Conservation (phyloP, 208 protist species). For the Trypanosomatidae sp. region DNA sequence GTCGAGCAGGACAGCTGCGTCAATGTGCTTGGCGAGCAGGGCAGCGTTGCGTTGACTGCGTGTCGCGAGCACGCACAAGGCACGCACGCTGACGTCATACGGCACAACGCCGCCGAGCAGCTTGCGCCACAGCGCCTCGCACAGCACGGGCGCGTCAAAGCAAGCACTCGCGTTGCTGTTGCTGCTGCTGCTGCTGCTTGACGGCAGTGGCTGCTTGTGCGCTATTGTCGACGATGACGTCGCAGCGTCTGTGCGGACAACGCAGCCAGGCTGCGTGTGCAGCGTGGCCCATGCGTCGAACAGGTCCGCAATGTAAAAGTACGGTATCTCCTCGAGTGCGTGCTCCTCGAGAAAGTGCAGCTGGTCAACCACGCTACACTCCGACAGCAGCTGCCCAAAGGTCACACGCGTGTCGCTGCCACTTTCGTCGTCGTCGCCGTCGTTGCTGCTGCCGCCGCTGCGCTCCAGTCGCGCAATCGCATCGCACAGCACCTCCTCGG, state of each 20-base stretch:
- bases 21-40: conserved; percentile 15
- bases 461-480: conserved; percentile 34
- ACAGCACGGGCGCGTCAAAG: conserved; percentile 49
- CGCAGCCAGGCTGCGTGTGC: conserved; percentile 9
- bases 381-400: conserved; percentile 58
- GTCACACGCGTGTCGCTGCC: conserved; percentile 35
- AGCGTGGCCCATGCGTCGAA: conserved; percentile 70
- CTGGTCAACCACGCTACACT: conserved; percentile 63
- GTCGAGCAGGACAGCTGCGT: background rate
- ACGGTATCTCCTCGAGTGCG: conserved; percentile 68
- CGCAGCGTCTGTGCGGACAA: background rate
- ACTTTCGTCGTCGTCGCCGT: conserved; percentile 7
- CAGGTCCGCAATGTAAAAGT: conserved; percentile 83
- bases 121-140: conserved; percentile 45
- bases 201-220: background rate
- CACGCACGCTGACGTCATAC: conserved; percentile 62
- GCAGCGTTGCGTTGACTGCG: conserved; percentile 28
- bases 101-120: conserved; percentile 53
- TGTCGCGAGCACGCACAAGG: conserved; percentile 49
- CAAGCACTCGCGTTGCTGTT: conserved; percentile 9
- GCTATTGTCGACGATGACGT: background rate
- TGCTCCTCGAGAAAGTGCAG: conserved; percentile 76
- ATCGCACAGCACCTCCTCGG: conserved; percentile 20
- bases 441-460: no score
- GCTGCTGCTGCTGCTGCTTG: background rate